Evolutionary conservation across 345 rosid species (phyloP), one percentile per base, ranked within the genome.

Genomic region (Ricinus communis): DNA sequence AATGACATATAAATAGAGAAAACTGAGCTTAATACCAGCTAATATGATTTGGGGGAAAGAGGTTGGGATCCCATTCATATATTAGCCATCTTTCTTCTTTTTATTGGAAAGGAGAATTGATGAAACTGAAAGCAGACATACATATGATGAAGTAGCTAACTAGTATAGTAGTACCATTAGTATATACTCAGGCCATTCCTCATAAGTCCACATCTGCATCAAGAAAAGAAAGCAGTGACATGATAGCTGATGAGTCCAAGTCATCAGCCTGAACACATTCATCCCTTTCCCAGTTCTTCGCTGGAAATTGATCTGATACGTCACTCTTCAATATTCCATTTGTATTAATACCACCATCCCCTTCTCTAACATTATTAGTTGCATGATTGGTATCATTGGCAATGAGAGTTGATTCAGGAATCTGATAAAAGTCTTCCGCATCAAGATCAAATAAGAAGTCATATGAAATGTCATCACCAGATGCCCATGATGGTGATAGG

Each of bases 371-470:
- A 31, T 51, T 33, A 21, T 1, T 28, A 18, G 9, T n/a, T 33
- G 38, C 38, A 33, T 33, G 38, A 33, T 33, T 6, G 38, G 4
- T 33, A 33, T 6, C 38, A 2, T 33, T 33, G 38, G 38, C 38
- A 6, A 6, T n/a, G 38, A n/a, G 38, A 2, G 38, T 2, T 33
- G n/a, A n/a, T n/a, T 68, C 81, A 12, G 76, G 76, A 47, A 82
- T 73, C 63, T 68, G 66, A 71, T 70, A 67, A 9, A 82, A 47
- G 24, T 82, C 83, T 4, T 82, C 85, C 71, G 79, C 54, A 9
- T 71, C 47, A 25, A 76, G 71, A 51, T 73, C 73, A 7, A 67
- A 62, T 58, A 72, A 50, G 70, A 74, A 66, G 18, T 67, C 49
- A 5, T 50, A 27, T 5, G 66, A 15, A 19, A 46, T 63, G 10